A percentile compares a stretch with the other conserved stretches of the same genome.
Conservation (phyloP, 2,329 filamentous ascomycete species). For the Sporothrix pseudoabietina region DNA sequence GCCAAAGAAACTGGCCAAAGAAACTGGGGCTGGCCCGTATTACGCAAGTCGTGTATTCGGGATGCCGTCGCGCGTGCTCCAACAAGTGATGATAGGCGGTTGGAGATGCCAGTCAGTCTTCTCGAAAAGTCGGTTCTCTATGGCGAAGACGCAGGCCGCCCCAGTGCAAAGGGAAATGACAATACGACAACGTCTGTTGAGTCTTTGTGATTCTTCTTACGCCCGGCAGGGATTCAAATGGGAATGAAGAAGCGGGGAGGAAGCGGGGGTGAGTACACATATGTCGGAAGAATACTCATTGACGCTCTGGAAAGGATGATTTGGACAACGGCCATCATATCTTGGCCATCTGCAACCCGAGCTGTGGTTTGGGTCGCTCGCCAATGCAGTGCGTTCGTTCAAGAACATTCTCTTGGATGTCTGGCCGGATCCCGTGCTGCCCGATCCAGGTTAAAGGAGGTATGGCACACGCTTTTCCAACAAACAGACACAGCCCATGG, state of each 20-base stretch:
- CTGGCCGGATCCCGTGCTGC: constrained; percentile 9
- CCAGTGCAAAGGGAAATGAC: not conserved
- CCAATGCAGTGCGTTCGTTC: not conserved
- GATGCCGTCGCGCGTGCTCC: not conserved
- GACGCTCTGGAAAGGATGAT: not conserved
- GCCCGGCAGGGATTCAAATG: not conserved
- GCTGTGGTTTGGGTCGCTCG: constrained; percentile 2
- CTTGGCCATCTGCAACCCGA: constrained; percentile 5
- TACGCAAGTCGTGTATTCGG: not conserved
- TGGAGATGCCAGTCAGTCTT: not conserved
- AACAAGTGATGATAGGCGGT: not conserved
- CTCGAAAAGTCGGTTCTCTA: not conserved
- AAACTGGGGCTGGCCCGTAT: constrained; percentile 7
- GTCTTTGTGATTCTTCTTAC: not conserved
- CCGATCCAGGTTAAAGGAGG: constrained; percentile 17
- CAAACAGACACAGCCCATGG: not conserved
- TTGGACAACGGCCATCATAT: not conserved
- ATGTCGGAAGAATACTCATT: not conserved
- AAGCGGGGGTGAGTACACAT: not conserved
- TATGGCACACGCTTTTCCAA: not conserved
- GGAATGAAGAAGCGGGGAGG: not conserved
- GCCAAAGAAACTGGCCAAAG: not conserved
- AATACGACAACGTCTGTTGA: not conserved
- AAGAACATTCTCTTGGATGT: not conserved
- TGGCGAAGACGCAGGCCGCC: not conserved